These are phyloP conservation scores for Grammothele lineata DNA, from an alignment of 768 basidiomycete genomes.

Conservation along the genomic window DNA sequence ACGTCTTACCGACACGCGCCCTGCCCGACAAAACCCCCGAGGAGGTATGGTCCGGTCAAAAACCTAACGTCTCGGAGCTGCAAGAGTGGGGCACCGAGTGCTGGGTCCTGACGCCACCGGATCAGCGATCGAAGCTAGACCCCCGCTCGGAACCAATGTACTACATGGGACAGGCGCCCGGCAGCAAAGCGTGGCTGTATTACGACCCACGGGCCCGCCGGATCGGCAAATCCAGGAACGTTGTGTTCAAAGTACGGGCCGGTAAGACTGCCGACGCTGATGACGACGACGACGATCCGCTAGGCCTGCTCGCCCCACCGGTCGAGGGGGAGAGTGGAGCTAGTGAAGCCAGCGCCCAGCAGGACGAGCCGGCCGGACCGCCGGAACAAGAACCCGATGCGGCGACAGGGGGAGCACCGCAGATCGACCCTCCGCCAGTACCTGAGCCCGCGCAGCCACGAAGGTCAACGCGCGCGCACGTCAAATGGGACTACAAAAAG, in stretches of 20 bases:
- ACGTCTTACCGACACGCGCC: slow-evolving; percentile 16
- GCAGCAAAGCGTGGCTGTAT: slow-evolving; percentile 19
- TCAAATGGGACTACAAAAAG: slow-evolving; percentile 8
- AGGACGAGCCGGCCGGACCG: too few relatives aligned
- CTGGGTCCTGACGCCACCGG: slow-evolving; percentile 9
- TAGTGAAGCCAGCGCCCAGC: too few relatives aligned
- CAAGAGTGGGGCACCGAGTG: slow-evolving; percentile 18
- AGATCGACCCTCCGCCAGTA: too few relatives aligned
- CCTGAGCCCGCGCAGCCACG: too few relatives aligned
- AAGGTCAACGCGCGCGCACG: too few relatives aligned
- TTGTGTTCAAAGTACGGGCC: slow-evolving; percentile 3
- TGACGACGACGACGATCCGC: slow-evolving; percentile 1
- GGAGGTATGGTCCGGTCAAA: slow-evolving; percentile 19
- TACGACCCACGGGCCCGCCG: slow-evolving; percentile 7
- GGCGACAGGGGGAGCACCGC: too few relatives aligned
- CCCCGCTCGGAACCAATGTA: slow-evolving; percentile 13
- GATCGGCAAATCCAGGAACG: slow-evolving; percentile 2
- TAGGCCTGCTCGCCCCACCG: neutral
- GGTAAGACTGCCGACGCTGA: neutral
- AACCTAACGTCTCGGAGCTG: slow-evolving; percentile 21
- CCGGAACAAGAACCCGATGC: too few relatives aligned
- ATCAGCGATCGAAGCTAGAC: slow-evolving; percentile 13
- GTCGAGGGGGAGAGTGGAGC: slow-evolving; percentile 10
- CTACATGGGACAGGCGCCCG: slow-evolving; percentile 19
- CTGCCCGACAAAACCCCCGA: slow-evolving; percentile 18